Percentiles rank a stretch among this genome's conserved stretches.
phyloP scores from a whole-genome alignment of 371 early-diverging fungal species.

The Rhizopus arrhizus region DNA sequence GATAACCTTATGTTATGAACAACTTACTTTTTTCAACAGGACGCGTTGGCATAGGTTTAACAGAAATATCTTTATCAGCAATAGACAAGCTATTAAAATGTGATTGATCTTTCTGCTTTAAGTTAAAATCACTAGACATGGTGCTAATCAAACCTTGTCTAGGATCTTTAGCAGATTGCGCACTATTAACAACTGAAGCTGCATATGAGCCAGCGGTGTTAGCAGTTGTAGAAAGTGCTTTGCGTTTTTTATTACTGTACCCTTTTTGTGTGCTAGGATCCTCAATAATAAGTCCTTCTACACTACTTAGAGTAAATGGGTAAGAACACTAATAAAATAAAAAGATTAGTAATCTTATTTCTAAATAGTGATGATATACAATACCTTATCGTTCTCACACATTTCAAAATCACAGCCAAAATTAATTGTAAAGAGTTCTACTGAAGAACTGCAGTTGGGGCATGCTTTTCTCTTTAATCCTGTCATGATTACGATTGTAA shows the following conservation, averaged over 20 bases:
- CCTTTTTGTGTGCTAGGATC: conserved; percentile 13
- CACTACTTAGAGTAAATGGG: conserved; percentile 13
- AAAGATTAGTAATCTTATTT: background rate
- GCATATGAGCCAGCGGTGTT: conserved; percentile 13
- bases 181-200: conserved; percentile 8
- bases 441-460: conserved; percentile 8
- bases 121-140: conserved; percentile 11
- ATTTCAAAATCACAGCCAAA: conserved; percentile 4
- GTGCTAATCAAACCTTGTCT: conserved; percentile 4
- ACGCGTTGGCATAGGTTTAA: too few species aligned
- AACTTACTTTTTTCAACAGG: background rate
- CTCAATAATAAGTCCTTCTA: conserved; percentile 18
- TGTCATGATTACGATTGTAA: background rate
- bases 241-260: conserved; percentile 19
- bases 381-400: conserved; percentile 14
- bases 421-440: conserved; percentile 6
- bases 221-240: conserved; percentile 14
- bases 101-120: conserved; percentile 19
- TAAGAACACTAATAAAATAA: conserved; percentile 9
- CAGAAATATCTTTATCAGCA: background rate
- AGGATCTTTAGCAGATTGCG: conserved; percentile 17
- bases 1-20: background rate
- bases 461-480: conserved; percentile 10
- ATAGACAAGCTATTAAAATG: conserved; percentile 7
- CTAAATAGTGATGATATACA: background rate